Evolutionary conservation across 1,284 basidiomycete genomes (phyloP).

Genomic region (Inonotus obliquus): DNA sequence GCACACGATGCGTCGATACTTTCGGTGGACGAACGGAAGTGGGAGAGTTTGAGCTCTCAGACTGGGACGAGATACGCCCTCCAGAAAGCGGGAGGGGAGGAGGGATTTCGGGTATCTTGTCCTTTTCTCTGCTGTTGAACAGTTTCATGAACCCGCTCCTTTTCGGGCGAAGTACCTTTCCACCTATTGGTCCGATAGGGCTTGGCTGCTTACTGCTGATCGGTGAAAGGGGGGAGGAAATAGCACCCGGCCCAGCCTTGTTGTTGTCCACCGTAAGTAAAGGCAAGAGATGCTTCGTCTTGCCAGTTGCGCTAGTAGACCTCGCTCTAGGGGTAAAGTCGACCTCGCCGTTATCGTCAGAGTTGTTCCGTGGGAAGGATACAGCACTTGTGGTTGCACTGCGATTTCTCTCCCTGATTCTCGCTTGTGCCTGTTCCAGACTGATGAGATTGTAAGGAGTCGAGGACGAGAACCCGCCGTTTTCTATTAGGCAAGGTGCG

Average conservation of each 20-base stretch:
- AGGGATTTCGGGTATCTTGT: conserved; percentile 34
- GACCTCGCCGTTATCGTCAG: conserved; percentile 23
- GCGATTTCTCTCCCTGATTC: conserved; percentile 47
- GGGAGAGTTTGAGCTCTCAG: conserved; percentile 2
- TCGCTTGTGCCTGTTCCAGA: conserved; percentile 69
- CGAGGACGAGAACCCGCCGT: conserved; percentile 38
- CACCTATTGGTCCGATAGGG: conserved; percentile 22
- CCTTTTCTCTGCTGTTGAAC: conserved; percentile 56
- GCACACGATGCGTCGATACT: conserved; percentile 33
- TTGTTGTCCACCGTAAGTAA: not conserved
- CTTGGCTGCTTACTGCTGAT: conserved; percentile 9
- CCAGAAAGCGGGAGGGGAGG: conserved; percentile 54
- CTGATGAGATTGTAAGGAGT: conserved; percentile 64
- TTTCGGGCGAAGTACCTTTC: conserved; percentile 58
- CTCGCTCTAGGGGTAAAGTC: conserved; percentile 33
- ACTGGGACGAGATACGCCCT: conserved; percentile 19
- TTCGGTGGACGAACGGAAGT: conserved; percentile 10
- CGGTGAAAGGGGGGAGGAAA: conserved; percentile 1
- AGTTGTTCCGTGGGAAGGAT: conserved; percentile 18
- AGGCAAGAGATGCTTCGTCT: conserved; percentile 33
- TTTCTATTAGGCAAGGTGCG: conserved; percentile 32
- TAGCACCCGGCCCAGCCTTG: not conserved
- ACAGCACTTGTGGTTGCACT: conserved; percentile 35
- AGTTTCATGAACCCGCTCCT: conserved; percentile 80
- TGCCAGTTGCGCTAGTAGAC: conserved; percentile 56